Evolutionary conservation across 108 stramenopile species (phyloP), one percentile per base, ranked within the genome.

Genomic region (Pseudonitzschia pungens): DNA sequence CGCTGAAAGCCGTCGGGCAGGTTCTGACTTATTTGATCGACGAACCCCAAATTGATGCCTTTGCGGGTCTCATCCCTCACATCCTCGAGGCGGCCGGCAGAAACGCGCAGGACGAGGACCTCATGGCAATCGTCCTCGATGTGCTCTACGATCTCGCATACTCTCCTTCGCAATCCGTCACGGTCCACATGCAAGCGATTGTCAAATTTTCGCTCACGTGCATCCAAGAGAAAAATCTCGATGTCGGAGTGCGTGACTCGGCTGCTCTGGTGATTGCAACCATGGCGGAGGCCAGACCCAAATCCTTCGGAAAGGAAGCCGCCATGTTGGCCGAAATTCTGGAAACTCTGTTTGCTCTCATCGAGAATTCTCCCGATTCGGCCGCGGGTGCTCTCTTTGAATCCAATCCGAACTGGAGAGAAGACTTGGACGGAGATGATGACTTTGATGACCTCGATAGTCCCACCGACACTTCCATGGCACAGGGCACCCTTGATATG

Each of bases 381-480:
- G 97, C 95, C 5, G 96, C 96, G n/a, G 97, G 96, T 5, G 95
- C 97, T 31, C 68, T 98, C 54, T 97, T 97, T 79, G 93, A 92
- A 74, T 94, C 89, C 62, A 95, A 92, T 79, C 93, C 86, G 1
- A 85, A 87, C 12, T 93, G 93, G 91, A 89, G 84, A 72, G 84
- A 92, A 58, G 91, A 93, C 71, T 69, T 91, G 62, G 87, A 86
- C 40, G 90, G 84, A 14, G 91, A 89, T 22, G 90, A 92, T 33
- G 88, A 88, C 56, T 89, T 88, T 28, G 88, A 87, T 28, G 86
- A 89, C 40, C 69, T 81, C 59, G 93, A 93, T 54, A 87, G 87
- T 20, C 90, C 95, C 18, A 96, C 92, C 24, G 86, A 93, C 72
- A 97, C 97, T 40, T 84, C 87, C 42, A 96, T 99, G 84, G 97